phyloP scores from a whole-genome alignment of 2,329 filamentous ascomycete genomes.

The Beauveria sp. region DNA sequence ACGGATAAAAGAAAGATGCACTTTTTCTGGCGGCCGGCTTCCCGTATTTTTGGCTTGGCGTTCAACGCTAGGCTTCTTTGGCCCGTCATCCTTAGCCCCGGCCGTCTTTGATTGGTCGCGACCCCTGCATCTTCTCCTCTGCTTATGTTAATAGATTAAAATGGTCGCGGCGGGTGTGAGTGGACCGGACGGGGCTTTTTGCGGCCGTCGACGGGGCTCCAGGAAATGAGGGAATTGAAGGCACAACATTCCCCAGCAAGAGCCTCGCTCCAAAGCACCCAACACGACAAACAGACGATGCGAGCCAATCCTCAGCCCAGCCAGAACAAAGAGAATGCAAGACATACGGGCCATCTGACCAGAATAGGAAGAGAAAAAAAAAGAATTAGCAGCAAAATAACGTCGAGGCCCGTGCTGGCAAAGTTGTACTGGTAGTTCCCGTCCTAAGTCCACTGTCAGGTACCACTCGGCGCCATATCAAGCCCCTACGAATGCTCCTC shows the following conservation, averaged over 20 bases:
- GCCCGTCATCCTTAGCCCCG: background rate
- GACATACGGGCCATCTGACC: background rate
- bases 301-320: background rate
- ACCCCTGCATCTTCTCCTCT: background rate
- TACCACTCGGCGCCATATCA: no score
- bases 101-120: background rate
- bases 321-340: background rate
- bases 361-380: background rate
- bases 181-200: background rate
- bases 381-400: background rate
- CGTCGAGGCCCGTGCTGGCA: no score
- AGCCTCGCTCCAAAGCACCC: background rate
- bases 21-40: background rate
- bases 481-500: no score
- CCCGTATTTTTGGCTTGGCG: conserved; percentile 6
- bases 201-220: background rate
- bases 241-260: background rate
- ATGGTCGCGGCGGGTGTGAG: background rate
- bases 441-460: no score
- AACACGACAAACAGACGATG: background rate
- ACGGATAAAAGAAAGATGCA: no score
- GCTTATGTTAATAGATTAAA: background rate
- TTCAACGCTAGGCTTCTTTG: conserved; percentile 1
- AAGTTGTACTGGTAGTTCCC: no score
- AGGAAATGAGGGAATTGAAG: conserved; percentile 7